Evolutionary conservation across 2,329 filamentous ascomycete genomes (phyloP), one percentile per base, ranked within the genome.

Genomic region (Raffaelea albimanens): DNA sequence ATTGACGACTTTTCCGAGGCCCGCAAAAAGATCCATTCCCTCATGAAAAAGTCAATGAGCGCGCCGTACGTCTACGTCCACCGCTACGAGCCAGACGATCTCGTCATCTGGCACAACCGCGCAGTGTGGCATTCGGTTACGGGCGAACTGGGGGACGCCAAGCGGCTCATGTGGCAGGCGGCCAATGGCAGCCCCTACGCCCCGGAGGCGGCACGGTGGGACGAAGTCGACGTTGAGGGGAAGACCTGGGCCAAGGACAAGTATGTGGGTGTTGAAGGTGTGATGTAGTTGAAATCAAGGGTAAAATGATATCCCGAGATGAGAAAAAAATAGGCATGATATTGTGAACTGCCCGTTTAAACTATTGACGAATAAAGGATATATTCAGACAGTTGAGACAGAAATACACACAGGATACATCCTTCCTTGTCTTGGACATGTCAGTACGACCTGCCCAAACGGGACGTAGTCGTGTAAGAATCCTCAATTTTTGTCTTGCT

Each of bases 111-210:
- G 40, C 46, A 47, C 40, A 47, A 47, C 22, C 46, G 23, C 9
- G 46, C 22, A n/a, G 46, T 47, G n/a, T 44, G 33, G 46, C 46
- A 47, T 18, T 47, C 46, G 14, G 13, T 47, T n/a, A 47, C 46
- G 11, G 46, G 46, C 33, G 40, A 47, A 33, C 34, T 47, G 3
- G 40, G 40, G 7, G 33, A 47, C 4, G 21, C 16, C 2, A 47
- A 43, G 40, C 40, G 45, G 3, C 40, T 47, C 3, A 47, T 47
- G 45, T 47, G 45, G 45, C 45, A 47, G 19, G 40, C 45, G 13
- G 33, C 45, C 14, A 25, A 47, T 11, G 45, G 45, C 4, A 47
- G 22, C 18, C 16, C 14, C 4, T n/a, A 20, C 3, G 21, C 16
- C 3, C 45, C 45, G 11, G 21, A 29, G 20, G 31, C 45, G 2